phyloP scores from a whole-genome alignment of 2,329 filamentous ascomycete genomes.

The Whalleya microplaca region DNA sequence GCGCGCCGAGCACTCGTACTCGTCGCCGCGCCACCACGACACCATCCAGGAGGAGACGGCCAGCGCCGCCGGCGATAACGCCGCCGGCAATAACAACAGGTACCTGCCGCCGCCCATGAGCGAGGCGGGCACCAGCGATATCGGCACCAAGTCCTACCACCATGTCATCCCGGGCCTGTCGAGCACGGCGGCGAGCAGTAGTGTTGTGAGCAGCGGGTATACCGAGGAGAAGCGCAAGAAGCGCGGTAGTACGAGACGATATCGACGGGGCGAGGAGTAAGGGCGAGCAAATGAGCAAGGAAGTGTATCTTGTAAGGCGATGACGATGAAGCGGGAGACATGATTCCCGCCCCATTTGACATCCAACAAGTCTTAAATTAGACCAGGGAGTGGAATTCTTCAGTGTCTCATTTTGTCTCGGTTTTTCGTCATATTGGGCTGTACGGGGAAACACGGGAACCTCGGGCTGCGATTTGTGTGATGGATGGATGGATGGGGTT shows the following conservation, averaged over 20 bases:
- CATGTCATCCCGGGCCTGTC: slow-evolving; percentile 59
- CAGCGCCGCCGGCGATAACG: slow-evolving; percentile 26
- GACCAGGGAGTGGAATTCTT: too few relatives aligned
- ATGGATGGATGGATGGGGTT: background rate
- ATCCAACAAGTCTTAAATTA: too few relatives aligned
- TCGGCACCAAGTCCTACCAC: slow-evolving; percentile 61
- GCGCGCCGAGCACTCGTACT: slow-evolving; percentile 38
- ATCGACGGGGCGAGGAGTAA: slow-evolving; percentile 10
- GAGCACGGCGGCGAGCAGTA: slow-evolving; percentile 35
- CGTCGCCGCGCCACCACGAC: slow-evolving; percentile 20
- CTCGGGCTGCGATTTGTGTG: background rate
- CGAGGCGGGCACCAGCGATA: slow-evolving; percentile 48
- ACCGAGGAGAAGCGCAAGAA: slow-evolving; percentile 49
- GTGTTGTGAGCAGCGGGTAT: slow-evolving; percentile 41
- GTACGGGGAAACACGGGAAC: background rate
- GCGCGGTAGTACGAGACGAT: slow-evolving; percentile 36
- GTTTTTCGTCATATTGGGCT: background rate
- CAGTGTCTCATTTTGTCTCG: too few relatives aligned
- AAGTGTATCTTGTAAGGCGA: background rate
- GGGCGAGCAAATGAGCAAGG: background rate
- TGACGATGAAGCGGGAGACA: background rate
- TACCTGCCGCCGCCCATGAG: slow-evolving; percentile 43
- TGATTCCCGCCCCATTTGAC: background rate
- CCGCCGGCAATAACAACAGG: slow-evolving; percentile 19
- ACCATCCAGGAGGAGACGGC: slow-evolving; percentile 35